Evolutionary conservation across 2,329 filamentous ascomycete species (phyloP), one percentile per base, ranked within the genome.

Genomic region (Beauveria caledonica): DNA sequence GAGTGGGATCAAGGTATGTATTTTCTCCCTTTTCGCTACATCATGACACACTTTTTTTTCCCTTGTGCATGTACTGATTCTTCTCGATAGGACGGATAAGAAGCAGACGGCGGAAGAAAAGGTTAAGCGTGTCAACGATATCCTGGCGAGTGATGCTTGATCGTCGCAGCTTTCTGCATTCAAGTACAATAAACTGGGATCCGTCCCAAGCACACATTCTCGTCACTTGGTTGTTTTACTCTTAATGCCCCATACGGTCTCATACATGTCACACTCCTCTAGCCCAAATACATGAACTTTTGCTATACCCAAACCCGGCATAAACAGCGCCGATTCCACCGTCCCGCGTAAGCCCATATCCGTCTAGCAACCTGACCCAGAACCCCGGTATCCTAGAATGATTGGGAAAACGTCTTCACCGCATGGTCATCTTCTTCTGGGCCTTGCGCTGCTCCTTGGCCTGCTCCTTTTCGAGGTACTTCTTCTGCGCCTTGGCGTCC

Each of bases 401-500:
- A 7, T 19, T n/a, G 6, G 10, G 1, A 29, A 29, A n/a, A 13
- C 9, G 15, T 9, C 29, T 10, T 49, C 33, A 57, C 21, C 82
- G 77, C 65, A 78, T 71, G 7, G 81, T 84, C 72, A 77, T 74
- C 74, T 78, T 82, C 77, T 81, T 84, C 65, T 78, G 74, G 33
- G 73, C 73, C 73, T 78, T 81, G 68, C 81, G 80, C 69, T 81
- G 62, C 74, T 88, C 87, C 81, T 87, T 90, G 71, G 91, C 87
- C 67, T 81, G 84, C 80, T 93, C 89, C 74, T 86, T 88, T 67
- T 92, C 89, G 60, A 93, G 80, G 72, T 86, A 93, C 77, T 90
- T 92, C 79, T 90, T 89, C 80, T 93, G 90, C 63, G 89, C 88
- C 74, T 92, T 91, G 60, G 90, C 89, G 68, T 87, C 88, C 68